phyloP scores from a whole-genome alignment of 495 filamentous ascomycete genomes.

The Annulohypoxylon maeteangense region DNA sequence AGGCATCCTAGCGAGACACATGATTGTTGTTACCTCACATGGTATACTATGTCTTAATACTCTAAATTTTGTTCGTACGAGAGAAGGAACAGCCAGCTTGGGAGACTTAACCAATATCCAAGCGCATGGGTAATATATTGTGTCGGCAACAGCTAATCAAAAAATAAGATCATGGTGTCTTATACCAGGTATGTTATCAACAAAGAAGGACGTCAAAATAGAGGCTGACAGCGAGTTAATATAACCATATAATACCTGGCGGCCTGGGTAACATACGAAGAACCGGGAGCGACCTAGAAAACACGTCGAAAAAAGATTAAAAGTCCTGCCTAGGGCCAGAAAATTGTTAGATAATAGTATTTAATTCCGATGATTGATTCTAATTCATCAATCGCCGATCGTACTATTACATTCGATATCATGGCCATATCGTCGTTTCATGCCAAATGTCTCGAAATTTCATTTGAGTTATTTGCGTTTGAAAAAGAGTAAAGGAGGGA shows the following conservation, averaged over 20 bases:
- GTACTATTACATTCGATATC: not conserved
- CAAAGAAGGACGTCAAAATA: not conserved
- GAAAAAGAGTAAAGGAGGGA: no score
- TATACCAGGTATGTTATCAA: no score
- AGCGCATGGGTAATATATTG: not conserved
- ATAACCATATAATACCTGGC: not conserved
- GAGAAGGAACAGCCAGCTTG: not conserved
- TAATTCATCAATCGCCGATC: not conserved
- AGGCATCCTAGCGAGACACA: constrained; percentile 4
- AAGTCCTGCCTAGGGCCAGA: not conserved
- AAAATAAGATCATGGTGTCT: not conserved
- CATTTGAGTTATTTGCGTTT: not conserved
- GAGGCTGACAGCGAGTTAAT: not conserved
- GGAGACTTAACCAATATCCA: not conserved
- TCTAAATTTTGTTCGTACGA: not conserved
- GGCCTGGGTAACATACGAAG: not conserved
- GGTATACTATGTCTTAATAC: not conserved
- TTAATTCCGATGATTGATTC: not conserved
- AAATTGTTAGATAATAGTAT: not conserved
- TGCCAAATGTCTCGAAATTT: not conserved
- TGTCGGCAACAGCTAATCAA: not conserved
- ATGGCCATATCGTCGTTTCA: not conserved
- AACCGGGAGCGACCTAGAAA: not conserved
- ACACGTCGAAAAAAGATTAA: not conserved
- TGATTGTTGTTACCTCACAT: constrained; percentile 10